Evolutionary conservation across 225 moss, liverwort and hornwort species (phyloP), one percentile per base, ranked within the genome.

Genomic region (Pseudoscleropodium purum): DNA sequence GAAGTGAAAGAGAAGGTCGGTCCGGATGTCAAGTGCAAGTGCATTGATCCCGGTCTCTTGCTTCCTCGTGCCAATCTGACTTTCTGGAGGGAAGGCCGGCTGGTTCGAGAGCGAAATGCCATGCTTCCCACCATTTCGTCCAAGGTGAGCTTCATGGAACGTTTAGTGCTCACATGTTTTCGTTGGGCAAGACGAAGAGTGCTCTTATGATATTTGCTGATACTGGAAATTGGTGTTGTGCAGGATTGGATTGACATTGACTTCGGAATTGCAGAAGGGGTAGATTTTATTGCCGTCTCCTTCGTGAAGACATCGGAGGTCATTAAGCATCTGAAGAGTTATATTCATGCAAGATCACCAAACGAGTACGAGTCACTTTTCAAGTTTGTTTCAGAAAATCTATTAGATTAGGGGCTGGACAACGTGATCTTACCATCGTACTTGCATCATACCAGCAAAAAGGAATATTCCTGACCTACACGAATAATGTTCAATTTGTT

Each of bases 231-330:
- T 45, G 79, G 56, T 79, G 26, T 78, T 81, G 27, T 93, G 92
- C 94, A 98, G 96, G 99, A 99, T 87, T 99, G 99, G 99, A 96
- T 97, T 76, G 99, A 99, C 60, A 99, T 99, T 81, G 99, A 99
- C 91, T 99, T 99, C 86, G 99, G 96, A 75, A 96, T 99, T 72
- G 85, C 96, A 5, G 99, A 99, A 83, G 96, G 95, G 81, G 99
- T 99, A 41, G 99, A 99, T 94, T 99, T 99, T 84, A 99, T 99
- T 67, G 95, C 99, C 54, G 94, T 99, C 75, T 99, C 99, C 84
- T 97, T 99, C 84, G 99, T 99, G 36, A 97, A 96, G 88, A 92
- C 97, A 87, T 95, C 97, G 66, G 99, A 99, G 90, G 99, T 99
- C 65, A 95, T 99, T 61, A 99, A 99, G 92, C 99, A 99, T 89